Evolutionary conservation across 805 yeast species (phyloP).

Genomic region (Spathaspora girioi): DNA sequence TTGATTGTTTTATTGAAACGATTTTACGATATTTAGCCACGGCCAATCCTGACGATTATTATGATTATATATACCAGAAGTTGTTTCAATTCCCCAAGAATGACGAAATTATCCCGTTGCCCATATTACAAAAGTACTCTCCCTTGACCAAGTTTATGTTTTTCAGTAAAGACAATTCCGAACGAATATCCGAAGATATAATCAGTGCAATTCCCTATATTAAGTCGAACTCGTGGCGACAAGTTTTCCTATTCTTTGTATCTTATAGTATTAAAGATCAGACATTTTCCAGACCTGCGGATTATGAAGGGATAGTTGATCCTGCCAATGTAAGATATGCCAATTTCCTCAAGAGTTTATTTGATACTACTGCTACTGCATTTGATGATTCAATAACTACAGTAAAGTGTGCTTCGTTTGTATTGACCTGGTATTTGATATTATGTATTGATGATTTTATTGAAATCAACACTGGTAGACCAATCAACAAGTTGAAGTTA

Average conservation of each 20-base stretch:
- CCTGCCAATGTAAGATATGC: conserved; percentile 19
- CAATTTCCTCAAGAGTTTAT: conserved; percentile 22
- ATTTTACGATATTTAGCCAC: conserved; percentile 33
- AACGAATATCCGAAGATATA: conserved; percentile 18
- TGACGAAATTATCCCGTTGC: conserved; percentile 25
- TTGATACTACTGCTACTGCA: conserved; percentile 26
- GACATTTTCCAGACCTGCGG: conserved; percentile 33
- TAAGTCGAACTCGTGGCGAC: conserved; percentile 33
- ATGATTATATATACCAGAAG: conserved; percentile 19
- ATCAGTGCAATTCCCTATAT: conserved; percentile 23
- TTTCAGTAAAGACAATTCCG: conserved; percentile 22
- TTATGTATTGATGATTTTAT: conserved; percentile 33
- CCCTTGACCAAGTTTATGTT: conserved; percentile 32
- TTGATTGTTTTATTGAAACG: conserved; percentile 29
- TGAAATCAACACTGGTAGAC: conserved; percentile 24
- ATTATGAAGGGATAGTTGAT: conserved; percentile 23
- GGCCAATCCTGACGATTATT: conserved; percentile 32
- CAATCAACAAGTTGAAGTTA: conserved; percentile 24
- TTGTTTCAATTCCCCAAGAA: conserved; percentile 20
- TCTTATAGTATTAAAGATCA: conserved; percentile 32
- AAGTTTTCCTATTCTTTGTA: conserved; percentile 29
- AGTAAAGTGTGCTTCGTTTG: conserved; percentile 15
- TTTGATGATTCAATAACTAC: conserved; percentile 23
- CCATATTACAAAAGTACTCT: conserved; percentile 26
- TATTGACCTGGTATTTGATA: conserved; percentile 30